A percentile compares a stretch with the other conserved stretches of the same genome.
These are phyloP conservation scores for Leersia perrieri DNA, from an alignment of 176 grass and related monocot species.

Conservation along the genomic window DNA sequence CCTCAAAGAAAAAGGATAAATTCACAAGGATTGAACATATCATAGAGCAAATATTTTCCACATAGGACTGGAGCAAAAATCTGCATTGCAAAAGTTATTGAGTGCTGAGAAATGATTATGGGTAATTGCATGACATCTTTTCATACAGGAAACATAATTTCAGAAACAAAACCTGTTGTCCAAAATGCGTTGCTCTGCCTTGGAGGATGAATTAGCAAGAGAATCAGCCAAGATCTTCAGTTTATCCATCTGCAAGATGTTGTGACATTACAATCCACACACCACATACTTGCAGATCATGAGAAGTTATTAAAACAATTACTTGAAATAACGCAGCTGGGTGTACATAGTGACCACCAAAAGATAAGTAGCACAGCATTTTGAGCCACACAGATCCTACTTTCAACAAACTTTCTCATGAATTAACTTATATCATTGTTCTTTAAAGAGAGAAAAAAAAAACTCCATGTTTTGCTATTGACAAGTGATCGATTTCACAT, in stretches of 20 bases:
- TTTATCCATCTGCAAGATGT: conserved; percentile 75
- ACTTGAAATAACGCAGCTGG: conserved; percentile 1
- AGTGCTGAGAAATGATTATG: neutral
- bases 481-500: too few relatives aligned
- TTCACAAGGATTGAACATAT: neutral
- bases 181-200: conserved; percentile 94
- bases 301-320: neutral
- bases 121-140: conserved; percentile 2
- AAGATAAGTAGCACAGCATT: neutral
- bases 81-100: neutral
- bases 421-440: conserved; percentile 2
- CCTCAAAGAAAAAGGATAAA: neutral
- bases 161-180: conserved; percentile 78
- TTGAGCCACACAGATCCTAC: conserved; percentile 8
- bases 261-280: conserved; percentile 7
- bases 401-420: neutral
- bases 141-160: neutral
- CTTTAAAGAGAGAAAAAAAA: too few relatives aligned
- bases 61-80: conserved; percentile 12
- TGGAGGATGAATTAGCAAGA: conserved; percentile 83
- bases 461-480: too few relatives aligned
- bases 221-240: conserved; percentile 93
- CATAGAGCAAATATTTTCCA: conserved; percentile 18
- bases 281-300: conserved; percentile 11
- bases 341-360: conserved; percentile 11